A percentile compares a stretch with the other conserved stretches of the same genome.
phyloP scores from a whole-genome alignment of 2,329 filamentous ascomycete genomes.

The Exophiala bonariae region DNA sequence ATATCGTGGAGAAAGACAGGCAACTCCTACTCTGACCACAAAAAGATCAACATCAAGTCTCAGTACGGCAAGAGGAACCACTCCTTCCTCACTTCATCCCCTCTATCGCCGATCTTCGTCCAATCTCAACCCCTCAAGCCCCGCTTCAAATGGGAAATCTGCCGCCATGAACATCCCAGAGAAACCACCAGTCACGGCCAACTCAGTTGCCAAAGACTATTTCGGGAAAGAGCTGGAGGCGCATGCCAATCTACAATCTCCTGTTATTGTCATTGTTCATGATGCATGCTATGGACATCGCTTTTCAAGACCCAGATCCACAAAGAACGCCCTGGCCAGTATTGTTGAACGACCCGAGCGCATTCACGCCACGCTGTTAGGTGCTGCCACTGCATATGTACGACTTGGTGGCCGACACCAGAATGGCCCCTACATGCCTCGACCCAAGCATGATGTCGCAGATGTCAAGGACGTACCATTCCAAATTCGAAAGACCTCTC shows the following conservation, averaged over 20 bases:
- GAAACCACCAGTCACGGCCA: conserved; percentile 49
- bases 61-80: conserved; percentile 20
- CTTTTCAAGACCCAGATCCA: conserved; percentile 79
- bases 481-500: conserved; percentile 76
- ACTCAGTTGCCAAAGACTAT: conserved; percentile 64
- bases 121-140: conserved; percentile 45
- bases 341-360: conserved; percentile 95
- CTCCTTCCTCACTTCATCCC: conserved; percentile 28
- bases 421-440: conserved; percentile 67
- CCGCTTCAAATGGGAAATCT: conserved; percentile 41
- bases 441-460: conserved; percentile 45
- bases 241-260: conserved; percentile 54
- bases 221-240: conserved; percentile 69
- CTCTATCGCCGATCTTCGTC: conserved; percentile 31
- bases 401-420: conserved; percentile 74
- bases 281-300: conserved; percentile 95
- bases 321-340: conserved; percentile 67
- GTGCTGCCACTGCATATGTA: conserved; percentile 84
- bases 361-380: conserved; percentile 78
- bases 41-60: conserved; percentile 25
- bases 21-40: conserved; percentile 18
- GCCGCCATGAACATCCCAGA: conserved; percentile 32
- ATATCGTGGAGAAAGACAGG: conserved; percentile 22
- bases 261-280: conserved; percentile 82
- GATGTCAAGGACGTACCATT: conserved; percentile 58